phyloP scores from a whole-genome alignment of 192 early-diverging fungal species.

The Coemansia sp. region DNA sequence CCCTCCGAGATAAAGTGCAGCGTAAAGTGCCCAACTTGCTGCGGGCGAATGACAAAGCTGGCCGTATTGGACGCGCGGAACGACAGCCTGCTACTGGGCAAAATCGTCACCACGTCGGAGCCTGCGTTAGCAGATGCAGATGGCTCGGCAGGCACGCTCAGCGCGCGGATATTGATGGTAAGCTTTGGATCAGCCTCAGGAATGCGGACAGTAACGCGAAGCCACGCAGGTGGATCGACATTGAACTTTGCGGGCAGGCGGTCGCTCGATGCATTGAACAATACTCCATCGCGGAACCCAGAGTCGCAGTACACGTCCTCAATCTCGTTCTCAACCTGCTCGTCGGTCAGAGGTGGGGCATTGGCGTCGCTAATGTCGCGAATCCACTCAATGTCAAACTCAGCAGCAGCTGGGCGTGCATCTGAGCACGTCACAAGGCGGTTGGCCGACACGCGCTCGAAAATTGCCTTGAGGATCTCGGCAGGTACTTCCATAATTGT shows the following conservation, averaged over 20 bases:
- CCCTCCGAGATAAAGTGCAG: constrained; percentile 51
- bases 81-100: constrained; percentile 28
- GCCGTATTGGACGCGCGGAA: constrained; percentile 28
- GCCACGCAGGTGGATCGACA: constrained; percentile 41
- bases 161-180: constrained; percentile 32
- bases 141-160: constrained; percentile 25
- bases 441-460: constrained; percentile 38
- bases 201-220: constrained; percentile 52
- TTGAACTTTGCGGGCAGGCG: constrained; percentile 48
- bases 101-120: constrained; percentile 21
- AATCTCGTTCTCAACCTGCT: constrained; percentile 35
- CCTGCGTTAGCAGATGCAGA: not conserved
- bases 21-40: constrained; percentile 42
- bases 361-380: constrained; percentile 31
- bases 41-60: constrained; percentile 50
- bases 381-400: constrained; percentile 52
- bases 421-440: constrained; percentile 51
- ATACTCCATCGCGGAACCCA: constrained; percentile 49
- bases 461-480: constrained; percentile 38
- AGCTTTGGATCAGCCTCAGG: constrained; percentile 41
- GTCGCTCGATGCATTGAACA: constrained; percentile 55
- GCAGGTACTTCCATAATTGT: constrained; percentile 53
- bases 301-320: constrained; percentile 56
- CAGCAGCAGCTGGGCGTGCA: constrained; percentile 40
- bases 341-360: constrained; percentile 39